Base-by-base conservation (phyloP, 179 eudicot species). In the Beta corolliflora region DNA sequence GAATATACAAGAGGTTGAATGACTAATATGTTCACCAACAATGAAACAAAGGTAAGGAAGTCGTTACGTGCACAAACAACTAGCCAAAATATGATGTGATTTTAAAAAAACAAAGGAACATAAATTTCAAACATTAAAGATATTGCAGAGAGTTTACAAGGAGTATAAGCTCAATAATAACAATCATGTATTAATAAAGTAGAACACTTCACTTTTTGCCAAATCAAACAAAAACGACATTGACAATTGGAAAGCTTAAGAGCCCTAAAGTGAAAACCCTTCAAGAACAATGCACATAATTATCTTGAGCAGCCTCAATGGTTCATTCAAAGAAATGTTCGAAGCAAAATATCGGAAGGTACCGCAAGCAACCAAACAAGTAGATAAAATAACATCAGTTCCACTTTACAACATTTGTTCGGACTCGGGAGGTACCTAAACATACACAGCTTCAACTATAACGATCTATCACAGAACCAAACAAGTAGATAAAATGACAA, bases 251-350 rank as follows among this genome's bases (percentile, higher is more conserved):
- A 48, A 36, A 58, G 44, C 23, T 64, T 25, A 46, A 44, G 71
- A 71, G 53, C 56, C 13, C 48, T 10, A 67, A 67, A 45, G 23
- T 21, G 46, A 18, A 14, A 59, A 11, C 45, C 21, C 19, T 6
- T 55, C 41, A 74, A 74, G 18, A 19, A 25, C 13, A 31, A 52
- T 19, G 21, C 3, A 59, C 41, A 18, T 9, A 44, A 7, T 18
- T 19, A 58, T 25, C 63, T 36, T 9, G 16, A 36, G 25, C 21
- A 7, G 21, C 59, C 18, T 78, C 29, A 55, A 29, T 41, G 14
- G 44, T 13, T 79, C 53, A 69, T 13, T 36, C 64, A 79, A n/a
- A 25, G 50, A 68, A 65, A 77, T 68, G 44, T 11, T 31, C 29
- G 44, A 4, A 55, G 64, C 50, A 54, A 77, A 12, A 18, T 36